Evolutionary conservation across 2,329 filamentous ascomycete genomes (phyloP), one percentile per base, ranked within the genome.

Genomic region (Calonectria pauciramosa): DNA sequence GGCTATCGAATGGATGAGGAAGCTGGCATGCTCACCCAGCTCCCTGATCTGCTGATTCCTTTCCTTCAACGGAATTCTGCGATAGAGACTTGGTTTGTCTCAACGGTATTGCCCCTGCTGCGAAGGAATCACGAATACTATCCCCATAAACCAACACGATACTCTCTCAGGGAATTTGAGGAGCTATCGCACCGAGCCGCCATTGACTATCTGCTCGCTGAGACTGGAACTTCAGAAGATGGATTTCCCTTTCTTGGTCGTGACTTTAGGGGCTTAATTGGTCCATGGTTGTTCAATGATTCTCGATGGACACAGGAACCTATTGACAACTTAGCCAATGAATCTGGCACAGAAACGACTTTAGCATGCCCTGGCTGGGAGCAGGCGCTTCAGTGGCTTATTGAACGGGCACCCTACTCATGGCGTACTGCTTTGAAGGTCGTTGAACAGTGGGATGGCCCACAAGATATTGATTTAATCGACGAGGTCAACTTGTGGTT

Each of bases 381-480:
- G 75, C 88, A 90, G 76, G 87, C 93, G 5, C 91, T 94, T 68
- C 87, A 90, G 70, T 96, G 94, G 94, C 87, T 96, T 49, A 87
- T 90, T 18, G 81, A 85, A 3, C 90, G 92, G 74, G 92, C 94
- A 0, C 86, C 87, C 5, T 87, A 86, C 26, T 90, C 91, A 20
- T 94, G 95, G 89, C 86, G 84, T 32, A 86, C 92, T n/a, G 90
- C 91, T n/a, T 87, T 92, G 38, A 88, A 88, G 64, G 92, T 90
- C 10, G 86, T 96, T 41, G 90, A 92, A 74, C 90, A 94, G 76
- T 96, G 94, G 94, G 91, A 93, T 79, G 94, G 94, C 0, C 93
- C 94, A 0, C 87, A 87, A 9, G 94, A 96, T 80, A 88, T 93
- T 60, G 93, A 96, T 77, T 82, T 95, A 6, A 93, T 92, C 4